Percentiles rank a stretch among this genome's conserved stretches.
These are phyloP conservation scores for Podaxis pistillaris DNA, from an alignment of 768 basidiomycete species.

Conservation along the genomic window DNA sequence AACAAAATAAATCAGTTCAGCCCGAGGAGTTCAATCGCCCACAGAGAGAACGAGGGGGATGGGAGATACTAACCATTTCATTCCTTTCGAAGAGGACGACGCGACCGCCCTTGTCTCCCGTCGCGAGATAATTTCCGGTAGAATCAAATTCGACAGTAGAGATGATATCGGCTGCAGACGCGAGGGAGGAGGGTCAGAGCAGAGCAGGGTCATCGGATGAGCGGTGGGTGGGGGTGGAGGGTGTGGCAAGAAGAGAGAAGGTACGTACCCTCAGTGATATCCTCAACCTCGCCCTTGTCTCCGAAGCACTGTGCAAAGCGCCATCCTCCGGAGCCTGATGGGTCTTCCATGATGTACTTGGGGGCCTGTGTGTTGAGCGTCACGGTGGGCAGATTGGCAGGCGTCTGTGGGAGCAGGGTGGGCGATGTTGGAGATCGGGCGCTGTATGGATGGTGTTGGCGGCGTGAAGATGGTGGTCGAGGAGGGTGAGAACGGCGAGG, in stretches of 20 bases:
- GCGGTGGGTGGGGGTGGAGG: neutral
- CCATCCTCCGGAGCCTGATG: slow-evolving; percentile 89
- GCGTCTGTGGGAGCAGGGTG: slow-evolving; percentile 19
- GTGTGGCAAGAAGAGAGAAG: slow-evolving; percentile 2
- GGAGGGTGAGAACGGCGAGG: slow-evolving; percentile 25
- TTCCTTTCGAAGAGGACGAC: slow-evolving; percentile 99
- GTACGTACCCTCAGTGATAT: slow-evolving; percentile 93
- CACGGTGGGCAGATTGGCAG: slow-evolving; percentile 18
- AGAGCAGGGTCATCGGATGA: slow-evolving; percentile 8
- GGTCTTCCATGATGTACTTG: slow-evolving; percentile 67
- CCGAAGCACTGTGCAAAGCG: slow-evolving; percentile 99
- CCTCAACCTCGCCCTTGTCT: slow-evolving; percentile 99
- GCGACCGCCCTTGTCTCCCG: slow-evolving; percentile 98
- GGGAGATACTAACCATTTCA: slow-evolving; percentile 67
- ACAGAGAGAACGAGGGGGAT: slow-evolving; percentile 14
- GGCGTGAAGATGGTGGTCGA: slow-evolving; percentile 20
- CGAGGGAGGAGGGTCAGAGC: slow-evolving; percentile 14
- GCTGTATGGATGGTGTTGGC: slow-evolving; percentile 16
- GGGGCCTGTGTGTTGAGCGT: slow-evolving; percentile 20
- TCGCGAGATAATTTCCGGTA: slow-evolving; percentile 98
- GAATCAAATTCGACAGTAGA: slow-evolving; percentile 99
- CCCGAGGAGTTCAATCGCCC: slow-evolving; percentile 16
- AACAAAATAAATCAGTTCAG: neutral
- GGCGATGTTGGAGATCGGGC: slow-evolving; percentile 4
- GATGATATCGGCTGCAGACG: slow-evolving; percentile 91